Evolutionary conservation across 441 rosid genomes (phyloP).

Genomic region (Melastoma candidum): DNA sequence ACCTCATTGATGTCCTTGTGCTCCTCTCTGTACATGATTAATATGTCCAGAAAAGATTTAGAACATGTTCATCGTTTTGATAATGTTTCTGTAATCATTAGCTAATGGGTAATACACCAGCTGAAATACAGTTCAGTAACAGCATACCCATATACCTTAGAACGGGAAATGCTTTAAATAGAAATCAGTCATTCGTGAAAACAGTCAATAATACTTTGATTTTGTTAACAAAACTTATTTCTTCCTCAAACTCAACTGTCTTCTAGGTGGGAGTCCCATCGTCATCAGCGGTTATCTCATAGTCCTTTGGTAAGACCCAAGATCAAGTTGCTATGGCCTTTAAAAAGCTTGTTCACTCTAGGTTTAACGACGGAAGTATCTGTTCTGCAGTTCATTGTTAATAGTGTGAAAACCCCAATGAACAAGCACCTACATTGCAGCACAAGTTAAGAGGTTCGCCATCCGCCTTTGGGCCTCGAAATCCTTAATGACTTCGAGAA

Average conservation of each 20-base stretch:
- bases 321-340: slow-evolving; percentile 85
- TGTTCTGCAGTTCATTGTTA: slow-evolving; percentile 39
- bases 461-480: slow-evolving; percentile 84
- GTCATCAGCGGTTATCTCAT: slow-evolving; percentile 74
- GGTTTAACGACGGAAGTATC: slow-evolving; percentile 91
- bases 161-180: too few species aligned
- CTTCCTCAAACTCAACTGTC: slow-evolving; percentile 90
- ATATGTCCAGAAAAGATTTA: slow-evolving; percentile 77
- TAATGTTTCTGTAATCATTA: slow-evolving; percentile 60
- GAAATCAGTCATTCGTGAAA: too few species aligned
- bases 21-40: slow-evolving; percentile 89
- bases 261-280: slow-evolving; percentile 75
- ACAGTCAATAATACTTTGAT: slow-evolving; percentile 43
- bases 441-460: background rate
- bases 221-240: slow-evolving; percentile 90
- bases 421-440: too few species aligned
- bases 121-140: too few species aligned
- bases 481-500: slow-evolving; percentile 97
- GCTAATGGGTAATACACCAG: too few species aligned
- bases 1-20: slow-evolving; percentile 92
- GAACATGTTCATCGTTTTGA: slow-evolving; percentile 75
- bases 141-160: too few species aligned
- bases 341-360: slow-evolving; percentile 85
- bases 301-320: slow-evolving; percentile 93
- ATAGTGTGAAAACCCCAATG: too few species aligned